Conservation (phyloP, 2,329 filamentous ascomycete genomes). For the Camillea tinctor region DNA sequence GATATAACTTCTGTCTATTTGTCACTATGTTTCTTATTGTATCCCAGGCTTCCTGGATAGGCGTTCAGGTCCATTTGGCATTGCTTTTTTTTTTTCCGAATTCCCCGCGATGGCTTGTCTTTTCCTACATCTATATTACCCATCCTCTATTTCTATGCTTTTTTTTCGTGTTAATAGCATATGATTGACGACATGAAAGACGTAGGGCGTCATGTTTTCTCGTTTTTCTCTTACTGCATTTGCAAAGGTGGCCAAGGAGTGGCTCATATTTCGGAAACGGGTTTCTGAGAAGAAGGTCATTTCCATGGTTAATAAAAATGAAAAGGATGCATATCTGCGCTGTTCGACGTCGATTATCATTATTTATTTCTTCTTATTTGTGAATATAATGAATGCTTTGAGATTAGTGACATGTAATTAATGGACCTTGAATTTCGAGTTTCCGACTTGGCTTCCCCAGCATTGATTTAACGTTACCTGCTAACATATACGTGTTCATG, state of each 20-base stretch:
- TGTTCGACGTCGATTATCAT: not conserved
- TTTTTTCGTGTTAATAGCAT: constrained; percentile 3
- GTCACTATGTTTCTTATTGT: no score
- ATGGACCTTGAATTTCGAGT: not conserved
- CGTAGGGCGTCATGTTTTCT: constrained; percentile 3
- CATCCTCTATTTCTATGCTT: not conserved
- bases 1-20: no score
- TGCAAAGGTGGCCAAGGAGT: not conserved
- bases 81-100: constrained; percentile 3
- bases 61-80: not conserved
- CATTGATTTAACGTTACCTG: no score
- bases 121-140: not conserved
- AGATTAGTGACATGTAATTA: not conserved
- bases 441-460: no score
- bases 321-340: not conserved
- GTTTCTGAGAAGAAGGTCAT: not conserved
- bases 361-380: not conserved
- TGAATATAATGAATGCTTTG: not conserved
- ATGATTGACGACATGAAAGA: constrained; percentile 15
- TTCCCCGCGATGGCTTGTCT: constrained; percentile 9
- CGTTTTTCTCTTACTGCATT: not conserved
- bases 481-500: no score
- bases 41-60: not conserved
- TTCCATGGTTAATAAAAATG: not conserved
- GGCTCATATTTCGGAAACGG: not conserved